Base-by-base conservation (phyloP, 306 rosid genomes). In the Begonia masoniana region DNA sequence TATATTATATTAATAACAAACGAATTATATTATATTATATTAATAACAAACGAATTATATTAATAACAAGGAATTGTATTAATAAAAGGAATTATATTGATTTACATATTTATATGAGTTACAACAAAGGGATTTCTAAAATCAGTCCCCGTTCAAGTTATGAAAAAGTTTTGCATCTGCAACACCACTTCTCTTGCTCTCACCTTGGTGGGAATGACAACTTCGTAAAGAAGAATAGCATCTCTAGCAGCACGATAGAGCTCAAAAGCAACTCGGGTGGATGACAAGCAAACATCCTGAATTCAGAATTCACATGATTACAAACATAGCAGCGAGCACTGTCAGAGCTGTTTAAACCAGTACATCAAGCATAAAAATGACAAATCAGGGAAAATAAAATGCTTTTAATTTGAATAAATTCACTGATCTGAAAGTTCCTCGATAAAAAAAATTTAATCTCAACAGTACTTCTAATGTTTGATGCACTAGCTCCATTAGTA, bases 171-270 rank as follows among this genome's bases (percentile, higher is more conserved):
- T 45, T 50, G 55, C 54, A 51, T 60, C 46, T 24, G 31, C 19
- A 48, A 43, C 11, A 63, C 60, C 58, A n/a, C 61, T 13, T 57
- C 42, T 47, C 63, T 63, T 57, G 74, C 60, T 74, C 96, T 74
- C 76, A 91, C 97, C 92, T 91, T 91, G 66, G 81, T 81, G 43
- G 96, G 97, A 59, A 91, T 80, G 72, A 89, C 80, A 66, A 82
- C 96, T 86, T 83, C 96, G 75, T 91, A 91, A 17, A 91, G 92
- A 60, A 91, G 96, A 51, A 85, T 57, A 50, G 84, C 87, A 63
- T 91, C 94, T 68, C 97, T 85, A 65, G 81, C 84, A 19, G 92
- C 87, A 48, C n/a, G 79, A 67, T 91, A 91, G 74, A 91, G 83
- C 60, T 85, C 94, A 73, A 85, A 71, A 65, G 97, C 96, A 17